A percentile compares a stretch with the other conserved stretches of the same genome.
These are phyloP conservation scores for Cyclocybe aegerita DNA, from an alignment of 768 basidiomycete genomes.

Conservation along the genomic window DNA sequence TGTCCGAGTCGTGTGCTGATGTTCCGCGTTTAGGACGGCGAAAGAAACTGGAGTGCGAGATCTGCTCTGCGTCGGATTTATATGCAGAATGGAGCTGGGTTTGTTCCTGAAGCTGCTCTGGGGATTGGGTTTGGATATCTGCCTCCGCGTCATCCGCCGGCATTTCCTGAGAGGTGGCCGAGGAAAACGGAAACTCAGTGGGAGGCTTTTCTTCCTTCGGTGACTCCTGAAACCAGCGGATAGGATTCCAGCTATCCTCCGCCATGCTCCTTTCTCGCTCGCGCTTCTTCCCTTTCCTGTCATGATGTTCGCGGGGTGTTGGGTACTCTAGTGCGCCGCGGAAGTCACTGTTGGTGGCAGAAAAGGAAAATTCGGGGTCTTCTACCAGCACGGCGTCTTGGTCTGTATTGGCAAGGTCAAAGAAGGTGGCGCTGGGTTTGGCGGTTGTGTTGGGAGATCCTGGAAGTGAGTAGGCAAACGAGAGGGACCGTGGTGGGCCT, in stretches of 20 bases:
- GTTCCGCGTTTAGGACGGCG: constrained; percentile 14
- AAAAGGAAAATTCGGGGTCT: constrained; percentile 33
- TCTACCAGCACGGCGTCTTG: constrained; percentile 27
- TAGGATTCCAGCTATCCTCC: constrained; percentile 55
- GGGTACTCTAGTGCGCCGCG: constrained; percentile 60
- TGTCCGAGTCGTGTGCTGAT: constrained; percentile 9
- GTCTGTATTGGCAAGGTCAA: constrained; percentile 11
- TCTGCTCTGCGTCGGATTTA: constrained; percentile 14
- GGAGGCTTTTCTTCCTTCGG: constrained; percentile 44
- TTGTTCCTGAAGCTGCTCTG: not conserved
- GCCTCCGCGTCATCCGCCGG: not conserved
- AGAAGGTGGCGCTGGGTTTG: constrained; percentile 9
- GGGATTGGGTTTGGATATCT: too few relatives aligned
- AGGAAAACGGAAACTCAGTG: constrained; percentile 29
- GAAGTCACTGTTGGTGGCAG: constrained; percentile 44
- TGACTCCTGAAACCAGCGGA: constrained; percentile 55
- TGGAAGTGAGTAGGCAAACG: constrained; percentile 58
- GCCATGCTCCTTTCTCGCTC: constrained; percentile 33
- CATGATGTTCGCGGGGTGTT: constrained; percentile 37
- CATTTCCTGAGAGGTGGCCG: constrained; percentile 3
- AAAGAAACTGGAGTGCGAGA: constrained; percentile 6
- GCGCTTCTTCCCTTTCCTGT: constrained; percentile 44
- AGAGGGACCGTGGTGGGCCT: constrained; percentile 73
- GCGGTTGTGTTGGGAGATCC: constrained; percentile 31
- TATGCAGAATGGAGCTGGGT: constrained; percentile 1